Evolutionary conservation across 2,329 filamentous ascomycete genomes (phyloP).

Genomic region (Diaporthe citrichinensis): DNA sequence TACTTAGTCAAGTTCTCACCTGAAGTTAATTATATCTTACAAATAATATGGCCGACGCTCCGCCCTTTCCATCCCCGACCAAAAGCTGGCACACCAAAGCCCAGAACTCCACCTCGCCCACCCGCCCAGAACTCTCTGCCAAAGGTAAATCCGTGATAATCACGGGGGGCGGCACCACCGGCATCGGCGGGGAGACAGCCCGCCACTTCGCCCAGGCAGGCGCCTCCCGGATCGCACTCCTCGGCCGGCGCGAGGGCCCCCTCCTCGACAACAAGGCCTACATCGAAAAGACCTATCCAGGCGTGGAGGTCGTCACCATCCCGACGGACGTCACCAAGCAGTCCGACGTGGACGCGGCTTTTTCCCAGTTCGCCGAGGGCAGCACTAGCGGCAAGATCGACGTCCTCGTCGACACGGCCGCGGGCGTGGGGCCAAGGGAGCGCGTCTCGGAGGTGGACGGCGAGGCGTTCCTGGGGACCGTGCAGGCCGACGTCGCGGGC

Average conservation of each 20-base stretch:
- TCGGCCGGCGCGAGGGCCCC: slow-evolving; percentile 21
- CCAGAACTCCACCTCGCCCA: background rate
- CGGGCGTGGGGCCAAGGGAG: background rate
- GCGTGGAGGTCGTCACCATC: background rate
- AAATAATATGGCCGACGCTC: background rate
- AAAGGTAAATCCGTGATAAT: slow-evolving; percentile 4
- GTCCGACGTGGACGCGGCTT: background rate
- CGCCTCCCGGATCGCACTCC: background rate
- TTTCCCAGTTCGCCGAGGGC: background rate
- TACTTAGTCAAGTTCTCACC: background rate
- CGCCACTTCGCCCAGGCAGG: slow-evolving; percentile 17
- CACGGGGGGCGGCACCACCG: slow-evolving; percentile 6
- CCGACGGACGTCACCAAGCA: slow-evolving; percentile 4
- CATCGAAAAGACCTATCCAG: background rate
- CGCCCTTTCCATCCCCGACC: slow-evolving; percentile 1
- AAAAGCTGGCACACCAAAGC: slow-evolving; percentile 15
- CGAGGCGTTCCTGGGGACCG: background rate
- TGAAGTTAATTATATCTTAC: background rate
- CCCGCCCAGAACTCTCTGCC: slow-evolving; percentile 28
- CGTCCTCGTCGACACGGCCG: background rate
- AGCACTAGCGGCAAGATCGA: background rate
- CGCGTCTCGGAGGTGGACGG: background rate
- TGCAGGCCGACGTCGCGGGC: background rate
- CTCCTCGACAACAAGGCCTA: slow-evolving; percentile 21
- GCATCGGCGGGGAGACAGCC: slow-evolving; percentile 15